A percentile compares a stretch with the other conserved stretches of the same genome.
Conservation (phyloP, 495 filamentous ascomycete genomes). For the Penicillium fimorum region DNA sequence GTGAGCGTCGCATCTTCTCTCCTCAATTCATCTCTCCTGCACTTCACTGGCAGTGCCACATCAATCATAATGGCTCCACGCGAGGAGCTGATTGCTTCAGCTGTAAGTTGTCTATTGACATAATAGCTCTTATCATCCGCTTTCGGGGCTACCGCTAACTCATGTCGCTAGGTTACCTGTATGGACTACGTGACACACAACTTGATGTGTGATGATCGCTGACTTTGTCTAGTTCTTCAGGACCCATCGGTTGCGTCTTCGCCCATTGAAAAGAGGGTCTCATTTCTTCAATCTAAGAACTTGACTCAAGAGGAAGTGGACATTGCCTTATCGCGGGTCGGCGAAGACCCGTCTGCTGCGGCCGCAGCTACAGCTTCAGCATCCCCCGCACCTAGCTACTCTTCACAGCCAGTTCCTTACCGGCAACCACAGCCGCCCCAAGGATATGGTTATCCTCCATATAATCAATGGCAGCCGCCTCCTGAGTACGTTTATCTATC, state of each 20-base stretch:
- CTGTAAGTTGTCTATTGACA: conserved; percentile 51
- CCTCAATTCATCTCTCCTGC: conserved; percentile 16
- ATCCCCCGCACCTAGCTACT: conserved; percentile 43
- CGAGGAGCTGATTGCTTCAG: conserved; percentile 82
- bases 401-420: conserved; percentile 51
- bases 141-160: conserved; percentile 17
- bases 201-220: conserved; percentile 18
- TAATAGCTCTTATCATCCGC: neutral
- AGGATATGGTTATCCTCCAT: conserved; percentile 67
- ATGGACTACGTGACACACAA: conserved; percentile 17
- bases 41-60: conserved; percentile 16
- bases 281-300: conserved; percentile 95
- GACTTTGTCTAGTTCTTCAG: conserved; percentile 68
- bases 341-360: conserved; percentile 52
- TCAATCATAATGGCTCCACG: conserved; percentile 61
- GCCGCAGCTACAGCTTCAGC: conserved; percentile 29
- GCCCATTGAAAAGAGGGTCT: conserved; percentile 86
- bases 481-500: conserved; percentile 50
- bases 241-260: conserved; percentile 88
- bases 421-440: conserved; percentile 54
- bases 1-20: conserved; percentile 18
- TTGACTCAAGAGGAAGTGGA: conserved; percentile 94
- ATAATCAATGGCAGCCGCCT: conserved; percentile 69
- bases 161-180: conserved; percentile 41
- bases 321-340: conserved; percentile 71